Base-by-base conservation (phyloP, 371 early-diverging fungal genomes). In the Sporodiniella umbellata region DNA sequence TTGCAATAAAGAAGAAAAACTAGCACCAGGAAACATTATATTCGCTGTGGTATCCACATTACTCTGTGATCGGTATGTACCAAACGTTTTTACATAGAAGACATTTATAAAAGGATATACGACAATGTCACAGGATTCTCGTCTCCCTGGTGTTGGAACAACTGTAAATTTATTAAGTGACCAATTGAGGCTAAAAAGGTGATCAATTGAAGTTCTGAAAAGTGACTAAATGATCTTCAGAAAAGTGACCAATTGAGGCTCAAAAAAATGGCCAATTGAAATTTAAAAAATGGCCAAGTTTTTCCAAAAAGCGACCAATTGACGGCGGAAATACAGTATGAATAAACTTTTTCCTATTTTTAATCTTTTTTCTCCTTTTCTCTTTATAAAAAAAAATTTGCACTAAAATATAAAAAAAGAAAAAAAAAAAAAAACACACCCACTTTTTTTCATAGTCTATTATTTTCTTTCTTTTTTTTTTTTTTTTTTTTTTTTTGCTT, bases 1-100 rank as follows among this genome's bases (percentile, higher is more conserved):
- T 40, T 49, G 39, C 42, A 49, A 49, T 40, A 40, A 49, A 49
- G 49, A 48, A 48, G 48, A 30, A 40, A 49, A 38, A 31, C 33
- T 45, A 45, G 8, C 31, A 45, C 4, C 43, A 43, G 33, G 45
- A 45, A 48, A 25, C 39, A 48, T 39, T 38, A 26, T 37, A 38
- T 48, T 48, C 26, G 26, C 4, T 35, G 48, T 35, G 48, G 23
- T 23, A 47, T 35, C 33, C 48, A 33, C 48, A 38, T 38, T 48
- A 25, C 26, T 48, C 26, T 38, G 48, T 37, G 48, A 38, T 38
- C 46, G 46, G 46, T 46, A 46, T 46, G 46, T 22, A 33, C 21
- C 46, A 46, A 21, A 33, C 4, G n/a, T 46, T 33, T 33, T 46
- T 46, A 33, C 46, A 46, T 46, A 35, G 46, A 33, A 46, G 31